These are phyloP conservation scores for Daldinia eschscholtzii DNA, from an alignment of 2,329 filamentous ascomycete genomes.

Conservation along the genomic window DNA sequence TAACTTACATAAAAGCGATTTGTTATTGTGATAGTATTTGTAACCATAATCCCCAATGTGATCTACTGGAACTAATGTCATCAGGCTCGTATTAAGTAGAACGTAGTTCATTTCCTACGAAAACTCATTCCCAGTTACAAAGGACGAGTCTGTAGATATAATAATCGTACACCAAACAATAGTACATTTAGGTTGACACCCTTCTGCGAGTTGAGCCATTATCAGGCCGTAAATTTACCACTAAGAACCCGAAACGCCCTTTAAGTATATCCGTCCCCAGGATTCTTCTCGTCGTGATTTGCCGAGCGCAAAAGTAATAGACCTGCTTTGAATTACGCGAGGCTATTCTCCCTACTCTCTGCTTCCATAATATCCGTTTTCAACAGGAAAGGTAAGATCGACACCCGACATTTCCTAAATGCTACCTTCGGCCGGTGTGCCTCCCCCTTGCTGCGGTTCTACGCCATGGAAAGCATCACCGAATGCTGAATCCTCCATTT, in stretches of 20 bases:
- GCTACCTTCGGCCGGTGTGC: conserved; percentile 49
- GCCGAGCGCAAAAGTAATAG: neutral
- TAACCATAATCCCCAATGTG: neutral
- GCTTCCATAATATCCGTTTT: neutral
- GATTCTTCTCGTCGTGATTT: conserved; percentile 2
- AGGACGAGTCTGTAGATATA: neutral
- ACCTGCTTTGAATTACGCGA: neutral
- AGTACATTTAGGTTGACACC: neutral
- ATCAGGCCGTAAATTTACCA: neutral
- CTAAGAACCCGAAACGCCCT: conserved; percentile 15
- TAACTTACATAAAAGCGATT: neutral
- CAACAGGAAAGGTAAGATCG: neutral
- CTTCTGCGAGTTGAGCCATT: neutral
- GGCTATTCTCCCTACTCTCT: neutral
- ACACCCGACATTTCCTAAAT: conserved; percentile 41
- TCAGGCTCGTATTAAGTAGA: neutral
- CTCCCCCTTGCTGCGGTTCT: conserved; percentile 52
- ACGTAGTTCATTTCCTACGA: neutral
- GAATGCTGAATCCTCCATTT: conserved; percentile 82
- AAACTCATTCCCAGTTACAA: neutral
- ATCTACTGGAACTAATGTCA: conserved; percentile 2
- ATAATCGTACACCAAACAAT: neutral
- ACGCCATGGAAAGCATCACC: conserved; percentile 83
- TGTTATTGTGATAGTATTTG: neutral
- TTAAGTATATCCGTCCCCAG: conserved; percentile 3